These are phyloP conservation scores for Tuctoria greenei DNA, from an alignment of 176 grass and related monocot genomes.

Conservation along the genomic window DNA sequence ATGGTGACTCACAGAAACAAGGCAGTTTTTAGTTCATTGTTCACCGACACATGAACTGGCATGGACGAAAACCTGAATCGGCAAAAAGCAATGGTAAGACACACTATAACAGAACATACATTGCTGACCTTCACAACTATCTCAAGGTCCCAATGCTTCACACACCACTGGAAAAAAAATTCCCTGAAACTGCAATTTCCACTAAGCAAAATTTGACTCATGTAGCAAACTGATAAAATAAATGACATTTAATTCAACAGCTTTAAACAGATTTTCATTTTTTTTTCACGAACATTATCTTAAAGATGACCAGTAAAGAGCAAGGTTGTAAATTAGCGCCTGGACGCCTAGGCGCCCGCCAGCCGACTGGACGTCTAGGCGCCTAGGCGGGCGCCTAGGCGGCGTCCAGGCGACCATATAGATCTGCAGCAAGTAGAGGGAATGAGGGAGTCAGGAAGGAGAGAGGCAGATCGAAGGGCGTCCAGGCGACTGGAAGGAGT, in stretches of 20 bases:
- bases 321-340: too few relatives aligned
- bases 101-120: constrained; percentile 10
- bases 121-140: constrained; percentile 13
- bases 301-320: background rate
- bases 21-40: constrained; percentile 38
- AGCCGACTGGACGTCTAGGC: too few relatives aligned
- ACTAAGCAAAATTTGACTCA: background rate
- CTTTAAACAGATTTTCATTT: background rate
- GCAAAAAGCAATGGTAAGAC: constrained; percentile 14
- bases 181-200: background rate
- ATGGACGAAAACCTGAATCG: constrained; percentile 39
- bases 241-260: background rate
- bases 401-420: too few relatives aligned
- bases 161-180: background rate
- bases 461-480: too few relatives aligned
- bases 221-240: background rate
- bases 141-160: background rate
- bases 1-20: constrained; percentile 44
- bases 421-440: too few relatives aligned
- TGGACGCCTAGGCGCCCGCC: too few relatives aligned
- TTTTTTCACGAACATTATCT: constrained; percentile 17
- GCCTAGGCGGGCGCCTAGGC: too few relatives aligned
- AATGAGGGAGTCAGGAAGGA: too few relatives aligned
- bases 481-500: too few relatives aligned
- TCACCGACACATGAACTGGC: constrained; percentile 24